These are phyloP conservation scores for Phytophthora multivora DNA, from an alignment of 352 stramenopile species.

Conservation along the genomic window DNA sequence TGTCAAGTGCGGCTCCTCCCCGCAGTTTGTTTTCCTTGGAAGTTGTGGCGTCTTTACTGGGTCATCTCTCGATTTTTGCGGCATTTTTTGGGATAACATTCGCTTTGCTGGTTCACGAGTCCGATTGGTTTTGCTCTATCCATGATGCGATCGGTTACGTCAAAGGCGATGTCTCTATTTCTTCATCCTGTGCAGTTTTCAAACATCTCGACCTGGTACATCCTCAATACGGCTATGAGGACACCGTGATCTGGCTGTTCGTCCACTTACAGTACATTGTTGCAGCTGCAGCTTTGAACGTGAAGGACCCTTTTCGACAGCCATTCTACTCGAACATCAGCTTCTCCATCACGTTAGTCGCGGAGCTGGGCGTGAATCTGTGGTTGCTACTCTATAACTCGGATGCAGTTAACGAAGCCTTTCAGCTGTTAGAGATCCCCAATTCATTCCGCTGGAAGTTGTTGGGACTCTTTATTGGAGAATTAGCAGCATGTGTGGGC, in stretches of 20 bases:
- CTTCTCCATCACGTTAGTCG: constrained; percentile 33
- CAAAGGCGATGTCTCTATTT: background rate
- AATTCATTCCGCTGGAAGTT: constrained; percentile 41
- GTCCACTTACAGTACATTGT: constrained; percentile 49
- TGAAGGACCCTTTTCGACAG: constrained; percentile 52
- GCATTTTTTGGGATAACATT: constrained; percentile 42
- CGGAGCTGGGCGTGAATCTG: constrained; percentile 28
- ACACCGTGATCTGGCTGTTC: constrained; percentile 55
- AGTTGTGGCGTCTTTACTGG: constrained; percentile 48
- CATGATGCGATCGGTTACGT: constrained; percentile 25
- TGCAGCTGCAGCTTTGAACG: constrained; percentile 51
- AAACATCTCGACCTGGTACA: constrained; percentile 27
- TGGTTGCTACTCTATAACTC: constrained; percentile 45
- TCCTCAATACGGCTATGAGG: constrained; percentile 35
- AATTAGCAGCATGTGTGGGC: constrained; percentile 22
- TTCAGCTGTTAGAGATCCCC: constrained; percentile 42
- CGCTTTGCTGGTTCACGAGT: constrained; percentile 19
- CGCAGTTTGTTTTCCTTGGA: constrained; percentile 56
- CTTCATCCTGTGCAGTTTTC: constrained; percentile 36
- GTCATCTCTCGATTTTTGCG: constrained; percentile 47
- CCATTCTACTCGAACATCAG: constrained; percentile 47
- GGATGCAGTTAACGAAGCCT: constrained; percentile 27
- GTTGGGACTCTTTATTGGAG: constrained; percentile 35
- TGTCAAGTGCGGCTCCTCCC: constrained; percentile 44
- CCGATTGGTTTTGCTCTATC: constrained; percentile 47